Conservation (phyloP, 331 rosid species). For the Pyracantha coccinea region DNA sequence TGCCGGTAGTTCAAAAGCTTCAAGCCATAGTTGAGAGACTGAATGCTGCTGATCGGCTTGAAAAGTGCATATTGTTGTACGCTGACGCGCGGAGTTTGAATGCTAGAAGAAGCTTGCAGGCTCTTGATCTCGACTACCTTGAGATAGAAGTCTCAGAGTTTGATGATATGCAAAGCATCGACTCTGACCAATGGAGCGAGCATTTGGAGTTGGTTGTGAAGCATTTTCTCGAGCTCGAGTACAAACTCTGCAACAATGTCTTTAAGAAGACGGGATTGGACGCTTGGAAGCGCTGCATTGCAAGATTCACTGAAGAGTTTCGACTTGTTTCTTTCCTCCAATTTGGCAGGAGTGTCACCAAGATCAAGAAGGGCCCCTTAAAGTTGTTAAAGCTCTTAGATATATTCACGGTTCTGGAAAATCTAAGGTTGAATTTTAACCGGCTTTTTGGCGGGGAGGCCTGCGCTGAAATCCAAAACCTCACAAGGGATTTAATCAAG, state of each 20-base stretch:
- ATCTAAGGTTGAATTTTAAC: slow-evolving; percentile 58
- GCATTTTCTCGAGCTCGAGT: slow-evolving; percentile 41
- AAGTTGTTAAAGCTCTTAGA: slow-evolving; percentile 71
- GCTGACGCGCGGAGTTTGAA: slow-evolving; percentile 47
- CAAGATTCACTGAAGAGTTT: slow-evolving; percentile 46
- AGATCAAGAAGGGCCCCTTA: slow-evolving; percentile 52
- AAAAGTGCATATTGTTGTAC: slow-evolving; percentile 42
- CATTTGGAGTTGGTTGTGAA: slow-evolving; percentile 54
- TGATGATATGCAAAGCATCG: slow-evolving; percentile 27
- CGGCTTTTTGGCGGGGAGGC: slow-evolving; percentile 50
- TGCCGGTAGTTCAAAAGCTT: slow-evolving; percentile 36
- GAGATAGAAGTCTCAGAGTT: slow-evolving; percentile 22
- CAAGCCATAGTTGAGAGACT: slow-evolving; percentile 44
- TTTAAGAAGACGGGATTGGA: slow-evolving; percentile 44
- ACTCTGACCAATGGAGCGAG: slow-evolving; percentile 50
- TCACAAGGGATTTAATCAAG: slow-evolving; percentile 63
- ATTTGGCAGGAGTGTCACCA: slow-evolving; percentile 54
- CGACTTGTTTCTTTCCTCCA: slow-evolving; percentile 56
- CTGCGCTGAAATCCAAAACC: slow-evolving; percentile 48
- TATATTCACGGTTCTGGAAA: slow-evolving; percentile 52
- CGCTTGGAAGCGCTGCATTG: slow-evolving; percentile 40
- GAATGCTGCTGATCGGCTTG: slow-evolving; percentile 42
- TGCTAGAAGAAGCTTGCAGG: slow-evolving; percentile 47
- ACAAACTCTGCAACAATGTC: slow-evolving; percentile 35
- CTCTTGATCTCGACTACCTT: slow-evolving; percentile 63